phyloP scores from a whole-genome alignment of 1,139 yeast species.

The Yueomyces sp. region DNA sequence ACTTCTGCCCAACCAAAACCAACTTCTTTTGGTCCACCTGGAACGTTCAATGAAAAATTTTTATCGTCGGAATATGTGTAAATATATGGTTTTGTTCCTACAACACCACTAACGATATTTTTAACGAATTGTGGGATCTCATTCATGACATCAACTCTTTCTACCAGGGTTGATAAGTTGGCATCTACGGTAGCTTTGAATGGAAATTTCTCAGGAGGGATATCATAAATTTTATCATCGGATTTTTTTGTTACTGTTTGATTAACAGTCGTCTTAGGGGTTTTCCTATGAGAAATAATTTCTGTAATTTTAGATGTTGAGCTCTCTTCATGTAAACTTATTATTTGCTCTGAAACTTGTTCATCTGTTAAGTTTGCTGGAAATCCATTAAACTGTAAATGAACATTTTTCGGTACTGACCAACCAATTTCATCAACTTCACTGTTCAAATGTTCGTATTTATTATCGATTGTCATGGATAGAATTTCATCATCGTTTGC shows the following conservation, averaged over 20 bases:
- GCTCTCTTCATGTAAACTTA: constrained; percentile 6
- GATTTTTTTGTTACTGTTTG: not conserved
- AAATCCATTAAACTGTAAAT: constrained; percentile 44
- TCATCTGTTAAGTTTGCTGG: constrained; percentile 29
- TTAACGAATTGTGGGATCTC: constrained; percentile 92
- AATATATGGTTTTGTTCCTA: constrained; percentile 90
- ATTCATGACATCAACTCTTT: constrained; percentile 94
- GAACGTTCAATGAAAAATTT: constrained; percentile 26
- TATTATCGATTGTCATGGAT: constrained; percentile 54
- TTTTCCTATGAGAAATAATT: not conserved
- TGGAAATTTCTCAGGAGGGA: not conserved
- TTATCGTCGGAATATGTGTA: constrained; percentile 65
- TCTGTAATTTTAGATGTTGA: not conserved
- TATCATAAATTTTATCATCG: not conserved
- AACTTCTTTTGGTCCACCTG: constrained; percentile 26
- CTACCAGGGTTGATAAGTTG: constrained; percentile 49
- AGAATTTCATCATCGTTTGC: constrained; percentile 53
- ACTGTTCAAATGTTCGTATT: constrained; percentile 48
- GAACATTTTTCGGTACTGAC: constrained; percentile 69
- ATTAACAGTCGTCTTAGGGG: not conserved
- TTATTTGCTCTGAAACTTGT: constrained; percentile 22
- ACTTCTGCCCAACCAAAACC: constrained; percentile 76
- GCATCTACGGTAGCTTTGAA: constrained; percentile 38
- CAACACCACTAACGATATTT: constrained; percentile 84
- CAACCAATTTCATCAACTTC: constrained; percentile 74